phyloP scores from a whole-genome alignment of 768 basidiomycete genomes.

The Termitomyces sp. region DNA sequence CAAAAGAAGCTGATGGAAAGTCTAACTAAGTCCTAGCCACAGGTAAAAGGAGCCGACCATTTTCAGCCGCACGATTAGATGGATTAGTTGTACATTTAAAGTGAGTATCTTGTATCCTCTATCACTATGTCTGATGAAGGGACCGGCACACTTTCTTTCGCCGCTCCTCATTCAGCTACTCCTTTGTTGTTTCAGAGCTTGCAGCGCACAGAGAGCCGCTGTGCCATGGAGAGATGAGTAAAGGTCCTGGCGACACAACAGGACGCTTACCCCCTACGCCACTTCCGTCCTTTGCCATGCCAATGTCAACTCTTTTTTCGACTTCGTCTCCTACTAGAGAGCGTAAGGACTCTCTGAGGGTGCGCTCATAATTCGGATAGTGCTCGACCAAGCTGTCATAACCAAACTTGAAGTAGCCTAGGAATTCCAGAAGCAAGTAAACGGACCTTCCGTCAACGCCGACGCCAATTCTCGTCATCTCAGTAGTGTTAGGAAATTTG shows the following conservation, averaged over 20 bases:
- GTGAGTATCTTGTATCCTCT: background rate
- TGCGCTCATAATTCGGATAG: slow-evolving; percentile 81
- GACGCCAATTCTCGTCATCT: slow-evolving; percentile 57
- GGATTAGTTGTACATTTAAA: background rate
- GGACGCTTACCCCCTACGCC: slow-evolving; percentile 87
- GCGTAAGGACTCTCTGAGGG: slow-evolving; percentile 70
- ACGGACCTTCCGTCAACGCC: slow-evolving; percentile 89
- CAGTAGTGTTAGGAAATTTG: slow-evolving; percentile 17
- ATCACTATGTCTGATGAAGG: background rate
- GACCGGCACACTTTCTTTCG: background rate
- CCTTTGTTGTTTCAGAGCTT: slow-evolving; percentile 57
- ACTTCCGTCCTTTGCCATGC: slow-evolving; percentile 94
- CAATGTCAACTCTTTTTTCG: slow-evolving; percentile 78
- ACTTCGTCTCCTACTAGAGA: slow-evolving; percentile 73
- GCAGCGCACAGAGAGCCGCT: slow-evolving; percentile 88
- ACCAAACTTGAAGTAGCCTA: background rate
- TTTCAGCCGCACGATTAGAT: background rate
- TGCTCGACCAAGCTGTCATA: slow-evolving; percentile 76
- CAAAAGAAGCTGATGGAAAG: background rate
- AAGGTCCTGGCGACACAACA: slow-evolving; percentile 4
- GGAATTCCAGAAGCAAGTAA: background rate
- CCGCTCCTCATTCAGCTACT: slow-evolving; percentile 8
- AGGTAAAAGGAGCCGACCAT: background rate
- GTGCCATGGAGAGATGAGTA: slow-evolving; percentile 1
- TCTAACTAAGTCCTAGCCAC: background rate